Conservation (phyloP, 257 asterid species). For the Dorcoceras hygrometricum region DNA sequence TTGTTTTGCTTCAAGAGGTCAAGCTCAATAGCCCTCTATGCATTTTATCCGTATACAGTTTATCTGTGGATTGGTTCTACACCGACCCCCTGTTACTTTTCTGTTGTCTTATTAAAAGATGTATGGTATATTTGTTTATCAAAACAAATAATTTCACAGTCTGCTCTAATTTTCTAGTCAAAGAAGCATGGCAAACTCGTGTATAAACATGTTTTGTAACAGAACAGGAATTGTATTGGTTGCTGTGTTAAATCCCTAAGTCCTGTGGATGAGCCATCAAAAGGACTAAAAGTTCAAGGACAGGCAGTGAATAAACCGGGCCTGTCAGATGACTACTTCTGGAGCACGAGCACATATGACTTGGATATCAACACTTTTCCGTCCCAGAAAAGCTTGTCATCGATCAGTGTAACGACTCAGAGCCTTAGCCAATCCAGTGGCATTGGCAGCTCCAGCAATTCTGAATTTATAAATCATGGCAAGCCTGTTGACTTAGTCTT, state of each 20-base stretch:
- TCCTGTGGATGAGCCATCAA: slow-evolving; percentile 72
- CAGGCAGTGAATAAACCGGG: slow-evolving; percentile 47
- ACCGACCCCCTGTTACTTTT: background rate
- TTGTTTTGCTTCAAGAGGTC: background rate
- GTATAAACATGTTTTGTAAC: slow-evolving; percentile 51
- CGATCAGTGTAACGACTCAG: slow-evolving; percentile 58
- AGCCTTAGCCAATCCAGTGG: slow-evolving; percentile 37
- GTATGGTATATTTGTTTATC: too few relatives aligned
- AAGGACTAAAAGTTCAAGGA: slow-evolving; percentile 72
- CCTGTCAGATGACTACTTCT: slow-evolving; percentile 65
- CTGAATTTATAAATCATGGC: slow-evolving; percentile 72
- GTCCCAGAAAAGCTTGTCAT: slow-evolving; percentile 70
- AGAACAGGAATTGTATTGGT: slow-evolving; percentile 78
- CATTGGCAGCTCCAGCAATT: slow-evolving; percentile 36
- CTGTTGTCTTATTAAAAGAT: background rate
- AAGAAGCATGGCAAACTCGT: slow-evolving; percentile 29
- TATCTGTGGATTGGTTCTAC: background rate
- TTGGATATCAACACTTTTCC: slow-evolving; percentile 52
- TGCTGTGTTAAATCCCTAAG: slow-evolving; percentile 59
- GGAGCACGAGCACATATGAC: slow-evolving; percentile 80
- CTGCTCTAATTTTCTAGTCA: slow-evolving; percentile 1
- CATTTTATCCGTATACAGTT: too few relatives aligned
- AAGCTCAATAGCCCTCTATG: background rate
- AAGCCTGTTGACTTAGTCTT: slow-evolving; percentile 25
- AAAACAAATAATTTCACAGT: too few relatives aligned